These are phyloP conservation scores for Leonotis leonurus DNA, from an alignment of 257 asterid species.

Conservation along the genomic window DNA sequence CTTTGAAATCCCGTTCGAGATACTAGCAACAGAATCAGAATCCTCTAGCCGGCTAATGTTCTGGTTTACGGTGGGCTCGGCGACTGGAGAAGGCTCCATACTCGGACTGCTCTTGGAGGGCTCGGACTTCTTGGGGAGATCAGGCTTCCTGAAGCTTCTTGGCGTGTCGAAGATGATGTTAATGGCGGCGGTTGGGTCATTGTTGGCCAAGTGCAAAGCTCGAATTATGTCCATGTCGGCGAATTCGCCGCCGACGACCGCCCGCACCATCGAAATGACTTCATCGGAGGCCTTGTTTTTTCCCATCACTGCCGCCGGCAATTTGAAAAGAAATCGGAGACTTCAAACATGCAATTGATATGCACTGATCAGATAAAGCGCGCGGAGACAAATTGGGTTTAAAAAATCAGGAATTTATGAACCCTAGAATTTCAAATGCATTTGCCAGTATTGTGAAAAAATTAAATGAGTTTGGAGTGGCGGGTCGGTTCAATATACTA, in stretches of 20 bases:
- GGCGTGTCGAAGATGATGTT: constrained; percentile 81
- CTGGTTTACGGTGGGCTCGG: constrained; percentile 1
- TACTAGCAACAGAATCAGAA: constrained; percentile 11
- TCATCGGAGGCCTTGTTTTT: constrained; percentile 62
- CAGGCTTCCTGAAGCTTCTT: constrained; percentile 37
- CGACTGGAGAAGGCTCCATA: constrained; percentile 19
- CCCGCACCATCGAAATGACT: constrained; percentile 59
- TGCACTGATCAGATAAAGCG: not conserved
- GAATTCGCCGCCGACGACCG: constrained; percentile 68
- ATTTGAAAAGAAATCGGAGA: not conserved
- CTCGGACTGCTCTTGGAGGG: constrained; percentile 16
- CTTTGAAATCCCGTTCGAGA: constrained; percentile 19
- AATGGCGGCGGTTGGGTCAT: constrained; percentile 82
- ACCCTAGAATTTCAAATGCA: constrained; percentile 20
- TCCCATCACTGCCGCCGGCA: constrained; percentile 45
- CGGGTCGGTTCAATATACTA: constrained; percentile 10
- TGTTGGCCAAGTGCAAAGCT: constrained; percentile 93
- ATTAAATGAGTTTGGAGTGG: constrained; percentile 1
- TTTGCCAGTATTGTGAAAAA: not conserved
- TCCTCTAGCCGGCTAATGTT: constrained; percentile 3
- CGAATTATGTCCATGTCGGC: constrained; percentile 85
- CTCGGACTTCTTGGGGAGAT: constrained; percentile 23
- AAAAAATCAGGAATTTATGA: constrained; percentile 6
- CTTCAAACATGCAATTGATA: not conserved
- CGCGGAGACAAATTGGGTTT: constrained; percentile 8